Conservation (phyloP, 148 eudicot species). For the Persicaria maculosa region DNA sequence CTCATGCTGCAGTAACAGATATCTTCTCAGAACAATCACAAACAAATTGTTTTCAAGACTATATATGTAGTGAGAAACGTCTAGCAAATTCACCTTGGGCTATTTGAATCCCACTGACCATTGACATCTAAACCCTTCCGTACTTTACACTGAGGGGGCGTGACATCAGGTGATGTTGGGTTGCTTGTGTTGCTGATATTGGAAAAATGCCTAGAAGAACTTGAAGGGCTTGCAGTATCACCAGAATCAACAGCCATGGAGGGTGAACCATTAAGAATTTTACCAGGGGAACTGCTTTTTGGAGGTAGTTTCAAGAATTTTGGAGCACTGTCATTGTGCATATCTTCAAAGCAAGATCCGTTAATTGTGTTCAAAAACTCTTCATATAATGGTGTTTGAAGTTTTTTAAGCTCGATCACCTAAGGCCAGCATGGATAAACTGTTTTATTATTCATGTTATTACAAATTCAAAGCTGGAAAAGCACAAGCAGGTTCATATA, state of each 20-base stretch:
- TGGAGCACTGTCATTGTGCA: slow-evolving; percentile 24
- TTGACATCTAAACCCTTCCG: slow-evolving; percentile 18
- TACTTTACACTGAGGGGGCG: slow-evolving; percentile 23
- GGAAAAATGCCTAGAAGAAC: slow-evolving; percentile 25
- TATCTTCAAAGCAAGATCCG: slow-evolving; percentile 21
- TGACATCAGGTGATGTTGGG: slow-evolving; percentile 23
- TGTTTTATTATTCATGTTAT: neutral
- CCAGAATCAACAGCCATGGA: slow-evolving; percentile 25
- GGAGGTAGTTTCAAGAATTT: slow-evolving; percentile 42
- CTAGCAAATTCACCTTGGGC: slow-evolving; percentile 29
- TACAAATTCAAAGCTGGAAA: neutral
- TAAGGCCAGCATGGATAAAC: slow-evolving; percentile 8
- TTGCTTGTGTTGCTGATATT: slow-evolving; percentile 22
- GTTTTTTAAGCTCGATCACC: slow-evolving; percentile 44
- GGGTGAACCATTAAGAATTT: slow-evolving; percentile 23
- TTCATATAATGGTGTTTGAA: slow-evolving; percentile 45
- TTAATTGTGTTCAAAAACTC: slow-evolving; percentile 41
- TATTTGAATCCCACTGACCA: slow-evolving; percentile 27
- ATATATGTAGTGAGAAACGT: neutral
- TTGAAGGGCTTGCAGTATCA: slow-evolving; percentile 32
- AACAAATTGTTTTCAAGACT: neutral
- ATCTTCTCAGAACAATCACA: neutral
- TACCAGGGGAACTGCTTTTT: slow-evolving; percentile 37
- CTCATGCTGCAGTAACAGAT: slow-evolving; percentile 15
- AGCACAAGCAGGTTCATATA: neutral